Base-by-base conservation (phyloP, 768 basidiomycete species). In the Tulasnella sp. region DNA sequence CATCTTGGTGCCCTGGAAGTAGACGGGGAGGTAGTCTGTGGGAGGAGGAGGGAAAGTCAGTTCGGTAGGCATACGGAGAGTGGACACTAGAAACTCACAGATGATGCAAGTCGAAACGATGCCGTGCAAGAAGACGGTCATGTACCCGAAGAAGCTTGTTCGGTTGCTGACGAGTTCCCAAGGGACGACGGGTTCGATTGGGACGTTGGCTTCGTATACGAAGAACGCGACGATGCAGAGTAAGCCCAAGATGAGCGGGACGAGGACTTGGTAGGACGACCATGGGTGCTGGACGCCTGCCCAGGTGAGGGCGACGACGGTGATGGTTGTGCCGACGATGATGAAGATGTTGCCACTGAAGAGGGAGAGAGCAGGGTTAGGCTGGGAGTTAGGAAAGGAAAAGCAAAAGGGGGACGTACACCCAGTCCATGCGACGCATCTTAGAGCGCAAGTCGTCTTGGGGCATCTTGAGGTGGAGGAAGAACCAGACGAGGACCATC, bases 221-320 rank as follows among this genome's bases (percentile, higher is more conserved):
- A 88, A 36, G 78, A 86, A 88, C 0, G 58, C 74, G 0, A 76
- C 80, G 4, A 89, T 72, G 0, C 84, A 85, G 15, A 81, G 64
- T 4, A 85, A 4, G 0, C 88, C 88, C 34, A 87, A 42, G 25
- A 85, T 78, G 1, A 89, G 81, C 0, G 87, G 86, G 1, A 82
- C 82, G 25, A 89, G 81, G 14, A 87, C 83, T 1, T 78, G 78
- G 15, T 79, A 80, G 0, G 84, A 85, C 3, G 75, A 77, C 88
- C 88, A 89, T 0, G 85, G 71, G 75, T 84, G 86, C 0, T 79
- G 78, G 31, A 84, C 80, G 1, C 88, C 88, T 22, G 84, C 88
- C 85, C 85, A 88, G 1, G 86, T 87, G 9, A 89, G 80, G 0
- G 80, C 86, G 58, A 88, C 81, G 42, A 85, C 83, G n/a, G 77